Percentiles rank a stretch among this genome's conserved stretches.
These are phyloP conservation scores for Colletotrichum tofieldiae DNA, from an alignment of 2,329 filamentous ascomycete species.

Conservation along the genomic window DNA sequence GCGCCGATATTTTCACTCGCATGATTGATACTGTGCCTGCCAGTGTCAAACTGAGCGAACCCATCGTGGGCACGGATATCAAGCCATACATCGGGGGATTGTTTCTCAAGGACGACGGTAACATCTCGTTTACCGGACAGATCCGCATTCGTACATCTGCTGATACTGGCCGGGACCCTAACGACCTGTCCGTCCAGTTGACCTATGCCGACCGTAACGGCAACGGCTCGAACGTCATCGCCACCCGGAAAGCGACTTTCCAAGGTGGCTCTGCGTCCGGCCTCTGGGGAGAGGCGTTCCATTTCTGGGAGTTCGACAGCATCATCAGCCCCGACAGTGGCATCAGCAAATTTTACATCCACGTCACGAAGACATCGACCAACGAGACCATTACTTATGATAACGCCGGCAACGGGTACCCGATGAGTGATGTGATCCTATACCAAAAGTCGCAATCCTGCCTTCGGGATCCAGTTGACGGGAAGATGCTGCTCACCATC, in stretches of 20 bases:
- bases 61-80: slow-evolving; percentile 49
- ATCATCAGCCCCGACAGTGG: slow-evolving; percentile 43
- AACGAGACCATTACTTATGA: slow-evolving; percentile 42
- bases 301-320: slow-evolving; percentile 45
- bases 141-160: slow-evolving; percentile 46
- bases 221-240: slow-evolving; percentile 26
- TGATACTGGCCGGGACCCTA: slow-evolving; percentile 43
- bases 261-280: slow-evolving; percentile 44
- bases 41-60: slow-evolving; percentile 49
- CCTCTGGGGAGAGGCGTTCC: slow-evolving; percentile 43
- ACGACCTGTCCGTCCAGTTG: slow-evolving; percentile 47
- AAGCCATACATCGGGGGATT: slow-evolving; percentile 52
- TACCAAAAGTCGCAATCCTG: slow-evolving; percentile 45
- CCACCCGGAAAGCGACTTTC: slow-evolving; percentile 36
- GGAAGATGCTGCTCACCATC: slow-evolving; percentile 22
- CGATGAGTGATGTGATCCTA: slow-evolving; percentile 42
- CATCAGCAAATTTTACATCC: slow-evolving; percentile 47
- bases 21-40: slow-evolving; percentile 56
- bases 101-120: slow-evolving; percentile 48
- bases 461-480: slow-evolving; percentile 5
- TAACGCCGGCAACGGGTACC: slow-evolving; percentile 45
- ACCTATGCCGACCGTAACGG: slow-evolving; percentile 45
- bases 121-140: slow-evolving; percentile 46
- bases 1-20: slow-evolving; percentile 50
- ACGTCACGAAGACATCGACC: slow-evolving; percentile 44